phyloP scores from a whole-genome alignment of 371 early-diverging fungal genomes.

The Mucor sp. region DNA sequence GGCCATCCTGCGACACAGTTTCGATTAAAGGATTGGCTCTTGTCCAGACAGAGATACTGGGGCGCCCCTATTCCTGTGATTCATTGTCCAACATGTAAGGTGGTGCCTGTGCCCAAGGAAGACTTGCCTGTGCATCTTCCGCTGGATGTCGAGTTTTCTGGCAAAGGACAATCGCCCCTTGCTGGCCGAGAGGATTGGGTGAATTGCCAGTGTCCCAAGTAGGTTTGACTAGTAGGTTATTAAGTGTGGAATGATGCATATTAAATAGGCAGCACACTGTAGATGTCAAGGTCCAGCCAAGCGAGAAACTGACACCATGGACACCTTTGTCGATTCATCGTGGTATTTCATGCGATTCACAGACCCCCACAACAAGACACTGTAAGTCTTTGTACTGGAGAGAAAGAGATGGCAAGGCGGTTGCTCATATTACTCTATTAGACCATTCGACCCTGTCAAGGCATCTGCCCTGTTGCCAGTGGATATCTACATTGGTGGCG shows the following conservation, averaged over 20 bases:
- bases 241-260: neutral
- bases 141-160: constrained; percentile 60
- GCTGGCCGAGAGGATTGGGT: constrained; percentile 63
- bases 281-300: constrained; percentile 76
- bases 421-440: neutral
- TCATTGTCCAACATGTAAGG: constrained; percentile 83
- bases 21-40: constrained; percentile 94
- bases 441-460: constrained; percentile 62
- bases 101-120: constrained; percentile 84
- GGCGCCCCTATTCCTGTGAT: constrained; percentile 99
- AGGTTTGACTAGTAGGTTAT: constrained; percentile 23
- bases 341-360: constrained; percentile 92
- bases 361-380: constrained; percentile 70
- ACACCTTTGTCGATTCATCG: constrained; percentile 95
- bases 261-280: neutral
- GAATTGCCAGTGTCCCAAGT: constrained; percentile 77
- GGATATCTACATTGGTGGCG: constrained; percentile 92
- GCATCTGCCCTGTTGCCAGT: constrained; percentile 78
- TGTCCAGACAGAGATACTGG: constrained; percentile 99
- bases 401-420: neutral
- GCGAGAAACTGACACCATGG: constrained; percentile 94
- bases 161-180: constrained; percentile 76
- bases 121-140: constrained; percentile 84
- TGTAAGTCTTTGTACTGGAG: constrained; percentile 29
- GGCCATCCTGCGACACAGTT: constrained; percentile 67